A percentile compares a stretch with the other conserved stretches of the same genome.
Evolutionary conservation across 1,284 basidiomycete genomes (phyloP).

Genomic region (Irpex sp.): DNA sequence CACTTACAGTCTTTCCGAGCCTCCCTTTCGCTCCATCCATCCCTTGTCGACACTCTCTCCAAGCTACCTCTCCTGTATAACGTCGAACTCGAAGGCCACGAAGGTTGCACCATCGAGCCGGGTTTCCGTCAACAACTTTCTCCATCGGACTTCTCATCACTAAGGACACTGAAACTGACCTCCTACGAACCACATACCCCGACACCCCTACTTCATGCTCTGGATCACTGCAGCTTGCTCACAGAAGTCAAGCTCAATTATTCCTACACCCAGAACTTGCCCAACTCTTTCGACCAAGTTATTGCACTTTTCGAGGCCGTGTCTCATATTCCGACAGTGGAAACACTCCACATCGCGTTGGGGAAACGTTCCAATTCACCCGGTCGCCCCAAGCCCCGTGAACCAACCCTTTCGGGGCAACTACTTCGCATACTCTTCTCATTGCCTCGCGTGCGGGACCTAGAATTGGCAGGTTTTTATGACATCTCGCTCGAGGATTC

Average conservation of each 20-base stretch:
- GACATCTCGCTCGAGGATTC: background rate
- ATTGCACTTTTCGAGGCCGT: too few relatives aligned
- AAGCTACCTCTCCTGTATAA: background rate
- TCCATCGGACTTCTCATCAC: background rate
- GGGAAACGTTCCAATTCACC: too few relatives aligned
- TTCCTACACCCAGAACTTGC: too few relatives aligned
- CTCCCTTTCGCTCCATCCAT: background rate
- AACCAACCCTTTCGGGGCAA: background rate
- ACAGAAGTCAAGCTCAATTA: too few relatives aligned
- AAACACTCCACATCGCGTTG: too few relatives aligned
- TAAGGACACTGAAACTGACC: background rate
- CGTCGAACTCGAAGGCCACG: background rate
- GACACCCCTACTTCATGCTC: too few relatives aligned
- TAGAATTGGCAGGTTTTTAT: background rate
- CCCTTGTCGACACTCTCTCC: background rate
- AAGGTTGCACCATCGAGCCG: background rate
- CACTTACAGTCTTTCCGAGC: background rate
- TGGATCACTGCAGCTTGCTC: too few relatives aligned
- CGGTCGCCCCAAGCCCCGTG: too few relatives aligned
- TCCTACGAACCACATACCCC: too few relatives aligned
- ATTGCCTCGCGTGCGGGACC: background rate
- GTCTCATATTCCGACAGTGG: too few relatives aligned
- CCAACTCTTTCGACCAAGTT: too few relatives aligned
- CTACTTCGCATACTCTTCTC: background rate
- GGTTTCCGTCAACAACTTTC: background rate